phyloP scores from a whole-genome alignment of 352 stramenopile genomes.

The Blastocystis hominis region DNA sequence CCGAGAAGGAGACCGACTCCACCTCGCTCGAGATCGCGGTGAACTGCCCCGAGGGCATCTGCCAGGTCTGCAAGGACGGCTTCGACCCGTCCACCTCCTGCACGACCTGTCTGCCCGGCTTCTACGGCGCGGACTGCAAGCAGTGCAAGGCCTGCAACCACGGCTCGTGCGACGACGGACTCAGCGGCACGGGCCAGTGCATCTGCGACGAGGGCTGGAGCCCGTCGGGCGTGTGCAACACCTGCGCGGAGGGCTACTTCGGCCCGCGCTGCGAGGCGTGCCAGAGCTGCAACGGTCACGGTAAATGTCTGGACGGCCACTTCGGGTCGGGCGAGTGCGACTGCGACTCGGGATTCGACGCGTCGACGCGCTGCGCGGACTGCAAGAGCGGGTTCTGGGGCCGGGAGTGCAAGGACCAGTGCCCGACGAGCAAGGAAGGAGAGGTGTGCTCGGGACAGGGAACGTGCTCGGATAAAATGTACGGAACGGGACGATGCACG shows the following conservation, averaged over 20 bases:
- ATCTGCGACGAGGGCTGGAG: constrained; percentile 77
- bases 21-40: background rate
- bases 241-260: constrained; percentile 74
- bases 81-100: constrained; percentile 72
- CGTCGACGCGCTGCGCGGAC: constrained; percentile 70
- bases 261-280: constrained; percentile 68
- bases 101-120: constrained; percentile 70
- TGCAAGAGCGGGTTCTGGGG: constrained; percentile 75
- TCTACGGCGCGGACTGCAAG: constrained; percentile 69
- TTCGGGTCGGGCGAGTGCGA: constrained; percentile 71
- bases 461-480: constrained; percentile 69
- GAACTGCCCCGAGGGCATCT: constrained; percentile 13
- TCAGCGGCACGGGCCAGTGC: constrained; percentile 72
- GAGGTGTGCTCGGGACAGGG: constrained; percentile 72
- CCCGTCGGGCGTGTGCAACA: constrained; percentile 68
- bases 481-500: constrained; percentile 69
- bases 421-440: constrained; percentile 70
- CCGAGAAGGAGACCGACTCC: background rate
- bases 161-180: constrained; percentile 72
- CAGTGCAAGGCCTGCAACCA: constrained; percentile 74
- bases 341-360: constrained; percentile 74
- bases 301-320: constrained; percentile 73
- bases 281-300: constrained; percentile 70
- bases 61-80: constrained; percentile 59
- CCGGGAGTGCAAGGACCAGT: constrained; percentile 69